Conservation (phyloP, 805 yeast genomes). For the Starmerella sirachaensis region DNA sequence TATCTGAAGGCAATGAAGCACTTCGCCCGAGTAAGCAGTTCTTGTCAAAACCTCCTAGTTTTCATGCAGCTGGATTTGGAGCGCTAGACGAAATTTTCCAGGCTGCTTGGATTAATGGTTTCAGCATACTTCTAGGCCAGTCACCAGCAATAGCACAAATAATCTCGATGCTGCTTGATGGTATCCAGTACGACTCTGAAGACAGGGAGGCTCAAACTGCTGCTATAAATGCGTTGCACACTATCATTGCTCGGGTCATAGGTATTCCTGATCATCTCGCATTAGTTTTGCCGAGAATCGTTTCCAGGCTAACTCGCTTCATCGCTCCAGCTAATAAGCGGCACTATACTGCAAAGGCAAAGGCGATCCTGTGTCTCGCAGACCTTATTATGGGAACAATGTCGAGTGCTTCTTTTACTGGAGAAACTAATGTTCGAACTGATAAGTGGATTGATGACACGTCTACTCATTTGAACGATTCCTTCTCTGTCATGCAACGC, state of each 20-base stretch:
- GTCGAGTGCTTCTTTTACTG: constrained; percentile 2
- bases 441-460: constrained; percentile 10
- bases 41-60: constrained; percentile 16
- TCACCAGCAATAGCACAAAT: constrained; percentile 22
- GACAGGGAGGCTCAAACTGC: constrained; percentile 18
- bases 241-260: constrained; percentile 10
- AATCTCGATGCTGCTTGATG: constrained; percentile 20
- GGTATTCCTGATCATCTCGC: constrained; percentile 13
- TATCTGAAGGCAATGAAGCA: background rate
- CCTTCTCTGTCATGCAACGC: constrained; percentile 3
- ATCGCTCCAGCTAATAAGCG: constrained; percentile 9
- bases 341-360: constrained; percentile 12
- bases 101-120: constrained; percentile 13
- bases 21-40: constrained; percentile 3
- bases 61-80: constrained; percentile 23
- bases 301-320: constrained; percentile 18
- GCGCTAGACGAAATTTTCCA: constrained; percentile 20
- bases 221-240: constrained; percentile 16
- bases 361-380: constrained; percentile 10
- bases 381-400: constrained; percentile 3
- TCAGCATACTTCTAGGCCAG: constrained; percentile 10
- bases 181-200: constrained; percentile 18
- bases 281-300: constrained; percentile 16
- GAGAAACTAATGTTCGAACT: constrained; percentile 1
- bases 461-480: constrained; percentile 1